Conservation (phyloP, 805 yeast species). For the Metahyphopichia silvanorum region DNA sequence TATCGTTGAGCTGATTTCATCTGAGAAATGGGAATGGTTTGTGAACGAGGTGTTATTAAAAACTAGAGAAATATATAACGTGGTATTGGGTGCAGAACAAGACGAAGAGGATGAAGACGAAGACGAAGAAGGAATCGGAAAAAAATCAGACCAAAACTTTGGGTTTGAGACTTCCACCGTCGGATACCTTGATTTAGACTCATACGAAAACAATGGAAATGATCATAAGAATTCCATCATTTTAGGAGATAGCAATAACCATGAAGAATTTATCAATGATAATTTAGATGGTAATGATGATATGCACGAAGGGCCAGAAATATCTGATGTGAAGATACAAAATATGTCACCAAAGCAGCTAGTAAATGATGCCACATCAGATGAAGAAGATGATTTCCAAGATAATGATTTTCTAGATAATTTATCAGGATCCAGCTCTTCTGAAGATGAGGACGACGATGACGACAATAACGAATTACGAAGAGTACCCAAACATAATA, state of each 20-base stretch:
- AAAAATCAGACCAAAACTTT: slow-evolving; percentile 7
- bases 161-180: slow-evolving; percentile 34
- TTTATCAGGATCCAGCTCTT: slow-evolving; percentile 44
- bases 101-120: slow-evolving; percentile 29
- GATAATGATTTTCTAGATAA: slow-evolving; percentile 35
- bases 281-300: slow-evolving; percentile 10
- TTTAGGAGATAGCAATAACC: slow-evolving; percentile 34
- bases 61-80: slow-evolving; percentile 55
- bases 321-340: slow-evolving; percentile 18
- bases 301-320: slow-evolving; percentile 17
- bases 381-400: slow-evolving; percentile 12
- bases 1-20: slow-evolving; percentile 47
- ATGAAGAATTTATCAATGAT: slow-evolving; percentile 28
- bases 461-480: slow-evolving; percentile 34
- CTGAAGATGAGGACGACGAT: slow-evolving; percentile 18
- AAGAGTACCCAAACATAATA: slow-evolving; percentile 38
- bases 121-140: slow-evolving; percentile 27
- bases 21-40: slow-evolving; percentile 51
- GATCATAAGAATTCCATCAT: slow-evolving; percentile 22
- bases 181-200: slow-evolving; percentile 36
- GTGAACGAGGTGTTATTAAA: slow-evolving; percentile 46
- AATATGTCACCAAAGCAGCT: slow-evolving; percentile 31
- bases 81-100: slow-evolving; percentile 47
- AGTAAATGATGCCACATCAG: slow-evolving; percentile 20
- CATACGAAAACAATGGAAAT: slow-evolving; percentile 29